These are phyloP conservation scores for Chytriomyces sp. DNA, from an alignment of 192 early-diverging fungal species.

Conservation along the genomic window DNA sequence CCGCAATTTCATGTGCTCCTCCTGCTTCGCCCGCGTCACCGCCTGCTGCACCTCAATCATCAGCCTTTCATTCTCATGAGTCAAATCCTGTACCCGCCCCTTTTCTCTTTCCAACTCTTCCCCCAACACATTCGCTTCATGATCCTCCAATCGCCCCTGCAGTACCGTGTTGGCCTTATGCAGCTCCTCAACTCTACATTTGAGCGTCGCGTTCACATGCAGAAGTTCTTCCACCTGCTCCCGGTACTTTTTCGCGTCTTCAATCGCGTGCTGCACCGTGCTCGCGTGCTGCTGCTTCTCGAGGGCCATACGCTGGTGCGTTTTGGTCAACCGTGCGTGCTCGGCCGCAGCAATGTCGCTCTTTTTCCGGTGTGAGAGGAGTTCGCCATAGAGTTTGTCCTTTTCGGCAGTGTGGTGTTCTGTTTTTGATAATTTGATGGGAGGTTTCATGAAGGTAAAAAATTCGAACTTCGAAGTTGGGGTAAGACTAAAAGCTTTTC, in stretches of 20 bases:
- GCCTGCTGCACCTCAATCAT: conserved; percentile 33
- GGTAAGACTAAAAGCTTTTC: not conserved
- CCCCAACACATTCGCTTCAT: conserved; percentile 21
- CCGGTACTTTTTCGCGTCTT: conserved; percentile 33
- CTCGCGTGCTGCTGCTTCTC: conserved; percentile 38
- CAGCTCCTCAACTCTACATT: conserved; percentile 39
- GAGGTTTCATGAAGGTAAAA: not conserved
- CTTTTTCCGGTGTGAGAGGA: conserved; percentile 42
- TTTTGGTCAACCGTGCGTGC: conserved; percentile 30
- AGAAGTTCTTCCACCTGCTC: conserved; percentile 52
- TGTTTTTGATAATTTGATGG: conserved; percentile 20
- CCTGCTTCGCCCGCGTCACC: conserved; percentile 34
- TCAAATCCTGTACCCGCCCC: conserved; percentile 12
- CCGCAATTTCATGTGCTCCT: conserved; percentile 39
- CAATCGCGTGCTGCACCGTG: conserved; percentile 17
- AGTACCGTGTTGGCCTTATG: conserved; percentile 32
- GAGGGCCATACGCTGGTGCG: conserved; percentile 33
- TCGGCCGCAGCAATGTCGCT: conserved; percentile 32
- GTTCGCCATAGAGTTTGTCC: conserved; percentile 46
- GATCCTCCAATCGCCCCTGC: conserved; percentile 30
- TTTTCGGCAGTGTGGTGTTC: conserved; percentile 45
- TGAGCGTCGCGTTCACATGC: conserved; percentile 42
- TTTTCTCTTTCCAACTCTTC: conserved; percentile 31
- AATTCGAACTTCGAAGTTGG: not conserved
- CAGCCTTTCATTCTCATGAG: conserved; percentile 26